A percentile compares a stretch with the other conserved stretches of the same genome.
These are phyloP conservation scores for Chrysoporthe puriensis DNA, from an alignment of 2,329 filamentous ascomycete genomes.

Conservation along the genomic window DNA sequence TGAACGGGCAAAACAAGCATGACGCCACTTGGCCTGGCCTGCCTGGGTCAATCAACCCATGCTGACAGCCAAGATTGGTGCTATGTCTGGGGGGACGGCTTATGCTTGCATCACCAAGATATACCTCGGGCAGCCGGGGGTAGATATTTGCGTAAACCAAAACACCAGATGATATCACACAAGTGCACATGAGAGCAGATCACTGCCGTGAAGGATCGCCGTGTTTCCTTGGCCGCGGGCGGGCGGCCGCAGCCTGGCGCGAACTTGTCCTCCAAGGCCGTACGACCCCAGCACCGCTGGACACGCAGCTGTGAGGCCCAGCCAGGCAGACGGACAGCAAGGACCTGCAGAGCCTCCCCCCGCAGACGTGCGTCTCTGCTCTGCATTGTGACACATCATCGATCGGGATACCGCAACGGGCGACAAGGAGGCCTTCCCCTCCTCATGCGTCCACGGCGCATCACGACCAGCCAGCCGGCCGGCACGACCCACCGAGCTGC, in stretches of 20 bases:
- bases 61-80: conserved; percentile 6
- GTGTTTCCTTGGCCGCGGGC: background rate
- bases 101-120: background rate
- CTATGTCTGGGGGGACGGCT: background rate
- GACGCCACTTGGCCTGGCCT: conserved; percentile 1
- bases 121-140: background rate
- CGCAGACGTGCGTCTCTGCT: background rate
- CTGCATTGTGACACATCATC: conserved; percentile 5
- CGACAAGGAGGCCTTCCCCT: too few species aligned
- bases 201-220: background rate
- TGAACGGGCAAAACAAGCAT: conserved; percentile 14
- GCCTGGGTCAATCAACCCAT: background rate
- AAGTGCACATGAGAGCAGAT: background rate
- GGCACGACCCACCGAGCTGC: background rate
- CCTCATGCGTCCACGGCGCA: too few species aligned
- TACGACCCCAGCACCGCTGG: background rate
- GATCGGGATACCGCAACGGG: conserved; percentile 5
- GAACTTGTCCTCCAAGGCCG: background rate
- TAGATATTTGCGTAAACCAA: conserved; percentile 5
- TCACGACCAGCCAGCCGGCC: too few species aligned
- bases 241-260: background rate
- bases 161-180: conserved; percentile 16
- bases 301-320: background rate
- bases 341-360: background rate
- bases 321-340: background rate